These are phyloP conservation scores for Metarhizium brunneum DNA, from an alignment of 2,329 filamentous ascomycete genomes.

Conservation along the genomic window DNA sequence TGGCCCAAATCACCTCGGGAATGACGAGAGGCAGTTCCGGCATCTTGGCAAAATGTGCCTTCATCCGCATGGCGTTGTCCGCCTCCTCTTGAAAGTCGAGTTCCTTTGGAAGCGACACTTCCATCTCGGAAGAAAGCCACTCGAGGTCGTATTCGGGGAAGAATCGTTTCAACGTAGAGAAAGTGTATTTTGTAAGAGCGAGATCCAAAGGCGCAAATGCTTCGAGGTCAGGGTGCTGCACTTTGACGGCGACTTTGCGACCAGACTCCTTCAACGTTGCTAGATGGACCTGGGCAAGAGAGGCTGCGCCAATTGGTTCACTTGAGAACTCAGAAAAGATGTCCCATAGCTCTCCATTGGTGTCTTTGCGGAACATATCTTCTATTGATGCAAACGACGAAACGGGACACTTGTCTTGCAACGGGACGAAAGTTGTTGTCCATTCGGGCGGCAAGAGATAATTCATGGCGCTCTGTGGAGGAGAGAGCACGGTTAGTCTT, in stretches of 20 bases:
- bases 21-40: slow-evolving; percentile 75
- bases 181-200: slow-evolving; percentile 78
- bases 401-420: slow-evolving; percentile 92
- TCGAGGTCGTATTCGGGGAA: slow-evolving; percentile 97
- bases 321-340: slow-evolving; percentile 79
- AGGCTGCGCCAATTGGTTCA: slow-evolving; percentile 82
- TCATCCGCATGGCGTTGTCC: slow-evolving; percentile 69
- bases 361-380: slow-evolving; percentile 78
- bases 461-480: slow-evolving; percentile 72
- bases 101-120: slow-evolving; percentile 80
- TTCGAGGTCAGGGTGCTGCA: slow-evolving; percentile 83
- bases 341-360: slow-evolving; percentile 66
- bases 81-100: slow-evolving; percentile 84
- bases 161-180: slow-evolving; percentile 79
- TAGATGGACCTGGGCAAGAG: slow-evolving; percentile 86
- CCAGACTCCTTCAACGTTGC: slow-evolving; percentile 75
- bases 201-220: slow-evolving; percentile 88
- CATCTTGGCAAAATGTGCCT: slow-evolving; percentile 69
- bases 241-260: slow-evolving; percentile 87
- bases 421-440: slow-evolving; percentile 89
- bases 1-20: slow-evolving; percentile 82
- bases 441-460: slow-evolving; percentile 87
- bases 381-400: slow-evolving; percentile 82
- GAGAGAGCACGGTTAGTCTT: neutral
- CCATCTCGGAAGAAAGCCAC: slow-evolving; percentile 92